Conservation (phyloP, 441 rosid genomes). For the Pelargonium exstipulatum region DNA sequence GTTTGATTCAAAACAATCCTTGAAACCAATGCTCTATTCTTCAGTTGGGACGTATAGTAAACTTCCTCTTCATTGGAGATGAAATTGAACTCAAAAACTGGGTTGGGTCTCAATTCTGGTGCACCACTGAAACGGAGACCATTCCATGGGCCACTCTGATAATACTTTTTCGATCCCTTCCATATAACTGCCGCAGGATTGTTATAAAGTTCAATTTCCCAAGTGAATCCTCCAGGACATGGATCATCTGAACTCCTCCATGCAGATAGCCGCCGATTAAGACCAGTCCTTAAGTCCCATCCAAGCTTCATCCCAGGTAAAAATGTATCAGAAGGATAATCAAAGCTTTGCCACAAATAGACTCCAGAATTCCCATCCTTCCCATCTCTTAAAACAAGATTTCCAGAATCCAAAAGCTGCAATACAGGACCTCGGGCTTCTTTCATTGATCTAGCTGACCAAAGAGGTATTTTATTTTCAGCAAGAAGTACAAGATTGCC, state of each 20-base stretch:
- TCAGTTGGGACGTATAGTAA: not conserved
- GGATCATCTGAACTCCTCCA: constrained; percentile 23
- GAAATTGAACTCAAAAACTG: not conserved
- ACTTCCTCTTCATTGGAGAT: not conserved
- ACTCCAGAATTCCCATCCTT: not conserved
- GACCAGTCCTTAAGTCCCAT: not conserved
- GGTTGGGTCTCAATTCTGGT: not conserved
- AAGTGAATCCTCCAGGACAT: constrained; percentile 16
- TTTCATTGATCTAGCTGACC: constrained; percentile 19
- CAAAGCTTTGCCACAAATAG: constrained; percentile 25
- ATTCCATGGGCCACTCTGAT: constrained; percentile 14
- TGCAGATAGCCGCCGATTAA: constrained; percentile 2
- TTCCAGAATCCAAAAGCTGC: constrained; percentile 32
- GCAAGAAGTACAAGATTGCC: not conserved
- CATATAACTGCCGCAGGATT: not conserved
- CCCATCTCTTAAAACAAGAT: constrained; percentile 25
- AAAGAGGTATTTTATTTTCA: not conserved
- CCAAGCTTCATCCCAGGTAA: constrained; percentile 25
- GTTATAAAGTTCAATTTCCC: not conserved
- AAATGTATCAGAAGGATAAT: constrained; percentile 18
- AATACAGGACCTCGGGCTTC: not conserved
- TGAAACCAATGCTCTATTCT: not conserved
- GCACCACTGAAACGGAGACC: not conserved
- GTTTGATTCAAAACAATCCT: not conserved
- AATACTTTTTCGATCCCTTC: not conserved